phyloP scores from a whole-genome alignment of 176 grass and related monocot genomes.

The Panicum miliaceum region DNA sequence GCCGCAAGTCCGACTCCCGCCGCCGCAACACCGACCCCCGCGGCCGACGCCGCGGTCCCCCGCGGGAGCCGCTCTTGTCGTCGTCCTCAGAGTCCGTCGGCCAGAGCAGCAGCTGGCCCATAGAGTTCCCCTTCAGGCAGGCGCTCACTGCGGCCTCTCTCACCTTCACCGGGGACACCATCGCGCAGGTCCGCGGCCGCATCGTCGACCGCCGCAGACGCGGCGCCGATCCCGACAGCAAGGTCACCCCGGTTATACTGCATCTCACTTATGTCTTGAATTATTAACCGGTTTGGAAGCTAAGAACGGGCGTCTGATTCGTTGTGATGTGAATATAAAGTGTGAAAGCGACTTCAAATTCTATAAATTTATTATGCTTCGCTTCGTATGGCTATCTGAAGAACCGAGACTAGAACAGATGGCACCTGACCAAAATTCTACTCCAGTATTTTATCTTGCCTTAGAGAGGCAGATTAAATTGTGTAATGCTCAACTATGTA shows the following conservation, averaged over 20 bases:
- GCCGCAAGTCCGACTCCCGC: slow-evolving; percentile 47
- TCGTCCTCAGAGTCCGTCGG: slow-evolving; percentile 76
- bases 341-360: neutral
- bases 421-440: neutral
- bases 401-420: slow-evolving; percentile 5
- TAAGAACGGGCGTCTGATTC: neutral
- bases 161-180: slow-evolving; percentile 84
- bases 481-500: neutral
- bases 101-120: slow-evolving; percentile 45
- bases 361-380: neutral
- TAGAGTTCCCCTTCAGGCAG: slow-evolving; percentile 84
- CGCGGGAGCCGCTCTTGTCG: slow-evolving; percentile 56
- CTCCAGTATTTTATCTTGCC: neutral
- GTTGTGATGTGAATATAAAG: neutral
- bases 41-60: slow-evolving; percentile 44
- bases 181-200: slow-evolving; percentile 76
- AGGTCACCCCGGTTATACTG: slow-evolving; percentile 52
- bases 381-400: neutral
- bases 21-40: slow-evolving; percentile 55
- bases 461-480: neutral
- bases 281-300: neutral
- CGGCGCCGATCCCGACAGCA: slow-evolving; percentile 39
- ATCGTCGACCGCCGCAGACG: slow-evolving; percentile 43
- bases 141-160: slow-evolving; percentile 78
- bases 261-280: neutral